Conservation (phyloP, 768 basidiomycete species). For the Hemileccinum impolitum region DNA sequence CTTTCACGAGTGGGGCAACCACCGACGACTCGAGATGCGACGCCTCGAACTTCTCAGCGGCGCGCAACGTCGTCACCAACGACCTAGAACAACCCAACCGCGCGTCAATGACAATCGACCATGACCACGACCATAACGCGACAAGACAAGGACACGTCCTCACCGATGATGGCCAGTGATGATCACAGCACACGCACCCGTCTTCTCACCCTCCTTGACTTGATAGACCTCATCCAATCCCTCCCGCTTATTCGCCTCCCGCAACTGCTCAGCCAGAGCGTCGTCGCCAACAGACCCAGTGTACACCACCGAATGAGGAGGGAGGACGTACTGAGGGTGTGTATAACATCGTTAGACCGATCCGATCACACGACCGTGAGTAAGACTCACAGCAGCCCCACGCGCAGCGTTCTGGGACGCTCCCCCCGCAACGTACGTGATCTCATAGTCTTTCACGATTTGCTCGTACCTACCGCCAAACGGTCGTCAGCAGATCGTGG, state of each 20-base stretch:
- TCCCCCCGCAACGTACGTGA: conserved; percentile 94
- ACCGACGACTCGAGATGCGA: conserved; percentile 73
- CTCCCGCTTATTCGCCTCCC: conserved; percentile 87
- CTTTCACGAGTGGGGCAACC: conserved; percentile 73
- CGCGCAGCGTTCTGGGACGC: conserved; percentile 97
- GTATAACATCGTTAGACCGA: background rate
- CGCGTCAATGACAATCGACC: background rate
- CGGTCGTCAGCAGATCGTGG: background rate
- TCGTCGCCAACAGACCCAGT: conserved; percentile 94
- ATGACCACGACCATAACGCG: background rate
- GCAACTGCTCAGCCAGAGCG: conserved; percentile 84
- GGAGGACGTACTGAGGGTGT: conserved; percentile 75
- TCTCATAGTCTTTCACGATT: conserved; percentile 66
- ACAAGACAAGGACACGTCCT: conserved; percentile 10
- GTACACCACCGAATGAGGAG: conserved; percentile 85
- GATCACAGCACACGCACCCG: conserved; percentile 95
- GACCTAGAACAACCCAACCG: conserved; percentile 48
- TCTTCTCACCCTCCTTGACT: conserved; percentile 82
- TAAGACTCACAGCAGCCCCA: conserved; percentile 81
- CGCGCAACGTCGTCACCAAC: conserved; percentile 85
- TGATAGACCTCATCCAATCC: conserved; percentile 86
- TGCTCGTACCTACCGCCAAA: conserved; percentile 73
- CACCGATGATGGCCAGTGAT: conserved; percentile 92
- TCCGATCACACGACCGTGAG: conserved; percentile 10
- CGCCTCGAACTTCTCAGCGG: conserved; percentile 85